These are phyloP conservation scores for Nemophila menziesii DNA, from an alignment of 257 asterid species.

Conservation along the genomic window DNA sequence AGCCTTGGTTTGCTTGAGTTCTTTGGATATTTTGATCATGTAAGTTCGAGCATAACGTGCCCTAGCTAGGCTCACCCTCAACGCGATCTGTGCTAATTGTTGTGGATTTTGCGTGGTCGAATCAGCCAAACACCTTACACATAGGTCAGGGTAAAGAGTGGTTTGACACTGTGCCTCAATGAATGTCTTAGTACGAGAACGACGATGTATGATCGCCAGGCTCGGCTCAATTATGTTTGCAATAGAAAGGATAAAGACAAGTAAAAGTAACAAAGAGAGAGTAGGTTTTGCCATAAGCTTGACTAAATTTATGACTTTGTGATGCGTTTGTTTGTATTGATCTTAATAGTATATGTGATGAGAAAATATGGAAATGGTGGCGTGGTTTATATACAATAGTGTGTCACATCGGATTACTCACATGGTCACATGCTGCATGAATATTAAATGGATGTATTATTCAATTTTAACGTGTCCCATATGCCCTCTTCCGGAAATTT, in stretches of 20 bases:
- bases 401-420: too few relatives aligned
- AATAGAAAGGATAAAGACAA: slow-evolving; percentile 4
- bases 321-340: background rate
- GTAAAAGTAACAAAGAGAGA: slow-evolving; percentile 14
- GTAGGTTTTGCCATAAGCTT: slow-evolving; percentile 12
- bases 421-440: slow-evolving; percentile 8
- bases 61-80: slow-evolving; percentile 33
- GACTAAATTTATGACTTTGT: background rate
- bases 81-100: slow-evolving; percentile 39
- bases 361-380: background rate
- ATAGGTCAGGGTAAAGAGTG: slow-evolving; percentile 33
- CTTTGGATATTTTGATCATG: slow-evolving; percentile 30
- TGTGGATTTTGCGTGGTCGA: slow-evolving; percentile 26
- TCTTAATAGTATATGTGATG: slow-evolving; percentile 1
- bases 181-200: slow-evolving; percentile 29
- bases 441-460: too few relatives aligned
- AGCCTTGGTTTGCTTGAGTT: slow-evolving; percentile 22
- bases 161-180: slow-evolving; percentile 31
- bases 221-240: slow-evolving; percentile 8
- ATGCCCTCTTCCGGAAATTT: too few relatives aligned
- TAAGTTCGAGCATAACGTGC: slow-evolving; percentile 40
- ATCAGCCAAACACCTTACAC: slow-evolving; percentile 20
- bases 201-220: slow-evolving; percentile 4
- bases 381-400: slow-evolving; percentile 22
- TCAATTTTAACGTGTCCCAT: too few relatives aligned